phyloP scores from a whole-genome alignment of 2,329 filamentous ascomycete genomes.

The Ophiocordyceps camponoti-saundersi region DNA sequence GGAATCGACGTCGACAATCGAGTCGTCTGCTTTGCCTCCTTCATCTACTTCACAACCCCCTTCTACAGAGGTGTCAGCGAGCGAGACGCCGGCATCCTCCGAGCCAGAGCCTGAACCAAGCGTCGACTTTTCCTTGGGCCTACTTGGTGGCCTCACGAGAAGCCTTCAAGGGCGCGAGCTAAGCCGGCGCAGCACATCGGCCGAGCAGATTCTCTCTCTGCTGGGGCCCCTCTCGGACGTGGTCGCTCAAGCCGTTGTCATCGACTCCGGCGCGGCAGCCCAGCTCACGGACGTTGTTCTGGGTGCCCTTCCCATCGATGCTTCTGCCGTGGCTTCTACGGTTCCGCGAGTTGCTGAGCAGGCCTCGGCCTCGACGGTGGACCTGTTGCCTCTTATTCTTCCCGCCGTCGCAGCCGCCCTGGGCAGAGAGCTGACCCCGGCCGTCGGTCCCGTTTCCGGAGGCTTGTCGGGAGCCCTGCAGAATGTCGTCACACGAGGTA shows the following conservation, averaged over 20 bases:
- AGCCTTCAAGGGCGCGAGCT: not conserved
- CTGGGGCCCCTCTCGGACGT: constrained; percentile 6
- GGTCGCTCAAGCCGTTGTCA: constrained; percentile 4
- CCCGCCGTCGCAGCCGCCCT: constrained; percentile 7
- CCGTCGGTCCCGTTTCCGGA: not conserved
- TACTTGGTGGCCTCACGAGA: not conserved
- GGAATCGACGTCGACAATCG: not conserved
- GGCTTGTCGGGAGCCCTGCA: constrained; percentile 2
- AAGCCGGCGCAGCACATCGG: not conserved
- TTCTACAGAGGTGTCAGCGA: not conserved
- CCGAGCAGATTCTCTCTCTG: constrained; percentile 3
- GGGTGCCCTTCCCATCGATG: constrained; percentile 5
- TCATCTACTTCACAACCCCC: not conserved
- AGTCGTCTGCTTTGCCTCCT: not conserved
- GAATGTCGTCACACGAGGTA: constrained; percentile 6
- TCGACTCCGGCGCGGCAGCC: constrained; percentile 6
- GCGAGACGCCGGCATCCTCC: not conserved
- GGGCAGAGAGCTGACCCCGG: constrained; percentile 2
- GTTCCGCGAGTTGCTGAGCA: constrained; percentile 6
- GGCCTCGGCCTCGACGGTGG: constrained; percentile 2
- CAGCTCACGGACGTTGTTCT: constrained; percentile 8
- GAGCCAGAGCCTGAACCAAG: not conserved
- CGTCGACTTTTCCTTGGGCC: not conserved
- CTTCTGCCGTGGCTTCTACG: constrained; percentile 4
- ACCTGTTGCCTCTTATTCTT: constrained; percentile 7